A percentile compares a stretch with the other conserved stretches of the same genome.
Conservation (phyloP, 1,139 yeast genomes). For the Entelexis paramagnoliae region DNA sequence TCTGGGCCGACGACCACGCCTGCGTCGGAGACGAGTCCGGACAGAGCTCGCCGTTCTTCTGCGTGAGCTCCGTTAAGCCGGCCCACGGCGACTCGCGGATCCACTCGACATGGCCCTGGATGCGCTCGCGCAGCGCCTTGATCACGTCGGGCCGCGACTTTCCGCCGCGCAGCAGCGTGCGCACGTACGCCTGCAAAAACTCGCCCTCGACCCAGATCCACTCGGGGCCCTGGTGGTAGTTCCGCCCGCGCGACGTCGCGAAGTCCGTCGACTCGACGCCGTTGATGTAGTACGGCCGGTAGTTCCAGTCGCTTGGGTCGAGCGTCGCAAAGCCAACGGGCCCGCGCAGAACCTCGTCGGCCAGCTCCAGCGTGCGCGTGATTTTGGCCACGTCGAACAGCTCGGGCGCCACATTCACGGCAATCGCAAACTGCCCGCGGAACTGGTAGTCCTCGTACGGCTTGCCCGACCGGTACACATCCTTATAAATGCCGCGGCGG, state of each 20-base stretch:
- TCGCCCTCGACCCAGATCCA: constrained; percentile 94
- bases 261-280: constrained; percentile 74
- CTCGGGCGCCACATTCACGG: constrained; percentile 90
- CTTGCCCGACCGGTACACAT: constrained; percentile 67
- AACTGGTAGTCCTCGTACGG: constrained; percentile 90
- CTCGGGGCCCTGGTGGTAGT: constrained; percentile 97
- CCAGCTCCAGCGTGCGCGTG: constrained; percentile 49
- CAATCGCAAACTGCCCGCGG: constrained; percentile 85
- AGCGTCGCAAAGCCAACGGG: constrained; percentile 87
- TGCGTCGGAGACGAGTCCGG: constrained; percentile 87
- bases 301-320: constrained; percentile 86
- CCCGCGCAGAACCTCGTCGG: constrained; percentile 68
- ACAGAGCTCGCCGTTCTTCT: constrained; percentile 74
- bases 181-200: constrained; percentile 65
- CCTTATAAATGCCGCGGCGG: constrained; percentile 91
- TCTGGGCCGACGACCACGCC: constrained; percentile 89
- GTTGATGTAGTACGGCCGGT: constrained; percentile 78
- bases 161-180: constrained; percentile 38
- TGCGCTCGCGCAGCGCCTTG: constrained; percentile 41
- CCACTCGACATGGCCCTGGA: constrained; percentile 61
- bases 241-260: constrained; percentile 89
- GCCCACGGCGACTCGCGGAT: constrained; percentile 74
- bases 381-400: constrained; percentile 59
- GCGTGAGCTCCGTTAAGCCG: constrained; percentile 85
- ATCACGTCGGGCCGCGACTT: constrained; percentile 30